Percentiles rank a stretch among this genome's conserved stretches.
These are phyloP conservation scores for Chalciporus sp. DNA, from an alignment of 1,284 basidiomycete genomes.

Conservation along the genomic window DNA sequence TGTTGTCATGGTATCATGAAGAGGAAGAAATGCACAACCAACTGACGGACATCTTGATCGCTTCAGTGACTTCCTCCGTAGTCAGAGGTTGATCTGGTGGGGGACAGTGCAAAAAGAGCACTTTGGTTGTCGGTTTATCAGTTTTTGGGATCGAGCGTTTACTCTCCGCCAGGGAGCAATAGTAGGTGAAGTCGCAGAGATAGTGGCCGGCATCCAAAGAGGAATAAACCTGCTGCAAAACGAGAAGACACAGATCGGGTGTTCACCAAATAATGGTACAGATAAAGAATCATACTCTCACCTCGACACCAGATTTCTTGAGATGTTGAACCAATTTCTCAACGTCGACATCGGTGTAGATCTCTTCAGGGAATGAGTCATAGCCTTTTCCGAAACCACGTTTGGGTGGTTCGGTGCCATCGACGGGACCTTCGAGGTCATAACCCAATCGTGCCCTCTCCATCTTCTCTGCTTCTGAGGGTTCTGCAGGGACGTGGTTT, in stretches of 20 bases:
- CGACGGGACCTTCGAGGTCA: slow-evolving; percentile 25
- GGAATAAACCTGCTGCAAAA: slow-evolving; percentile 59
- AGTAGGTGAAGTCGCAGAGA: slow-evolving; percentile 78
- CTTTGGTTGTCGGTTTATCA: slow-evolving; percentile 58
- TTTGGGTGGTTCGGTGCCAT: slow-evolving; percentile 38
- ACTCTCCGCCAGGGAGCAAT: slow-evolving; percentile 75
- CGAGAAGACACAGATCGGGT: slow-evolving; percentile 9
- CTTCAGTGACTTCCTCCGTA: slow-evolving; percentile 66
- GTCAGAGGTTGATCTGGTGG: slow-evolving; percentile 62
- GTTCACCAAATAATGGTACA: not conserved
- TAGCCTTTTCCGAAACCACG: slow-evolving; percentile 57
- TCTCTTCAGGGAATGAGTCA: slow-evolving; percentile 47
- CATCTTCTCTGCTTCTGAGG: slow-evolving; percentile 39
- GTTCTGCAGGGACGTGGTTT: slow-evolving; percentile 23
- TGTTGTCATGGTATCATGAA: slow-evolving; percentile 15
- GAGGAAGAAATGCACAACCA: slow-evolving; percentile 49
- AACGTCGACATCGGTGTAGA: slow-evolving; percentile 50
- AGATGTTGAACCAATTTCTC: slow-evolving; percentile 56
- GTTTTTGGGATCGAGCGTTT: slow-evolving; percentile 54
- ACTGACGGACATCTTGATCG: slow-evolving; percentile 57
- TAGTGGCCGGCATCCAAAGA: slow-evolving; percentile 79
- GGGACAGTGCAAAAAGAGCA: slow-evolving; percentile 74
- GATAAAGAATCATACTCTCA: slow-evolving; percentile 33
- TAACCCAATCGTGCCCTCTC: slow-evolving; percentile 36
- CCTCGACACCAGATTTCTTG: slow-evolving; percentile 59